Evolutionary conservation across 192 early-diverging fungal genomes (phyloP), one percentile per base, ranked within the genome.

Genomic region (Podila epigama): DNA sequence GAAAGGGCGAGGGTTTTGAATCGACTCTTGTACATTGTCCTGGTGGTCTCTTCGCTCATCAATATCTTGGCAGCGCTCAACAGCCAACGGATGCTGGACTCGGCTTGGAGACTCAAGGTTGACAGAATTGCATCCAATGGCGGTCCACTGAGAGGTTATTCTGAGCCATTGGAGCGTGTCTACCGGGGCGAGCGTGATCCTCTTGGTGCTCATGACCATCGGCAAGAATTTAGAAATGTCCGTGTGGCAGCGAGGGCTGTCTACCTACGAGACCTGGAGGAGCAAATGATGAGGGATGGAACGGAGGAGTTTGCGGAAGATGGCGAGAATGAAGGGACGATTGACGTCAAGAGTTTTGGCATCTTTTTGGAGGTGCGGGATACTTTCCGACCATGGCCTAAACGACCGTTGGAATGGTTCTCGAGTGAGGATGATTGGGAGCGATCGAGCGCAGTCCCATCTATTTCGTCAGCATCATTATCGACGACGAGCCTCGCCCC

Each of bases 211-310:
- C 37, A 29, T 37, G 36, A 37, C n/a, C 35, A 56, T 25, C 22
- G 16, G 5, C 4, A 58, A 10, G 13, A 28, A 16, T 18, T 13
- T 33, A 53, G 59, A 8, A 79, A 75, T 28, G 51, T 62, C 3
- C 71, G 55, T 18, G 69, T 71, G 18, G 58, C 62, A 1, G 71
- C 80, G 6, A 70, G 80, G 32, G 83, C 85, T 8, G 84, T 87
- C 0, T 85, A 79, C 62, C 54, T 87, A 50, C 66, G 71, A 53
- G 85, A 87, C 41, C 36, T 87, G 39, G 82, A 87, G 61, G 77
- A 82, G 33, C 75, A 73, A 5, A 56, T 87, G 41, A 37, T 80
- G 10, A 70, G 55, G 20, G 63, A 50, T 10, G 69, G 67, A 7
- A 50, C 77, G 52, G 60, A 79, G 8, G 42, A 50, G 20, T 84